Evolutionary conservation across 2,329 filamentous ascomycete species (phyloP).

Genomic region (Claviceps sp.): DNA sequence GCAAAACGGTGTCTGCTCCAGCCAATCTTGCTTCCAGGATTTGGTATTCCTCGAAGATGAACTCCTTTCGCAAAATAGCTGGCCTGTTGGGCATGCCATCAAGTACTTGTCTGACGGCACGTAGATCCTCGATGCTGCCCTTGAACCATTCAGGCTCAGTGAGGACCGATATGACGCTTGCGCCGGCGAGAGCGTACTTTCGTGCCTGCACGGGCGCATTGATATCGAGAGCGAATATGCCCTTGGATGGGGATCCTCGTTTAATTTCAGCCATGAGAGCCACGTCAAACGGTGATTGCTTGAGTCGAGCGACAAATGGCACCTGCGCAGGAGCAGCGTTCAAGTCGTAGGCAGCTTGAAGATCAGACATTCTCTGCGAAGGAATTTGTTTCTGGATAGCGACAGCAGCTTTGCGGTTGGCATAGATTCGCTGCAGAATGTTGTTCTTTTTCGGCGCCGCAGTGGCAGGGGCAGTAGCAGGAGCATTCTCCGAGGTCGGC

Average conservation of each 20-base stretch:
- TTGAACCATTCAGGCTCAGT: conserved; percentile 99
- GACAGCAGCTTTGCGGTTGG: conserved; percentile 62
- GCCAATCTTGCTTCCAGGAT: conserved; percentile 88
- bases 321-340: conserved; percentile 76
- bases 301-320: conserved; percentile 64
- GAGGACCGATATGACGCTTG: conserved; percentile 94
- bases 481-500: conserved; percentile 11
- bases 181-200: conserved; percentile 84
- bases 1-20: conserved; percentile 83
- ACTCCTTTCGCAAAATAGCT: conserved; percentile 87
- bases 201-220: conserved; percentile 82
- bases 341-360: conserved; percentile 77
- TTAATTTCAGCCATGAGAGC: conserved; percentile 96
- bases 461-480: conserved; percentile 11
- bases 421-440: conserved; percentile 86
- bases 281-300: conserved; percentile 74
- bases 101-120: conserved; percentile 76
- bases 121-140: conserved; percentile 86
- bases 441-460: conserved; percentile 52
- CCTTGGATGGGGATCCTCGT: conserved; percentile 90
- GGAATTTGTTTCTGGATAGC: conserved; percentile 71
- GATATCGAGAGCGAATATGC: conserved; percentile 75
- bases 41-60: conserved; percentile 96
- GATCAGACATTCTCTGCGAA: conserved; percentile 67
- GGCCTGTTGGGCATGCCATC: conserved; percentile 85